Base-by-base conservation (phyloP, 2,329 filamentous ascomycete genomes). In the Curvularia hawaiiensis region DNA sequence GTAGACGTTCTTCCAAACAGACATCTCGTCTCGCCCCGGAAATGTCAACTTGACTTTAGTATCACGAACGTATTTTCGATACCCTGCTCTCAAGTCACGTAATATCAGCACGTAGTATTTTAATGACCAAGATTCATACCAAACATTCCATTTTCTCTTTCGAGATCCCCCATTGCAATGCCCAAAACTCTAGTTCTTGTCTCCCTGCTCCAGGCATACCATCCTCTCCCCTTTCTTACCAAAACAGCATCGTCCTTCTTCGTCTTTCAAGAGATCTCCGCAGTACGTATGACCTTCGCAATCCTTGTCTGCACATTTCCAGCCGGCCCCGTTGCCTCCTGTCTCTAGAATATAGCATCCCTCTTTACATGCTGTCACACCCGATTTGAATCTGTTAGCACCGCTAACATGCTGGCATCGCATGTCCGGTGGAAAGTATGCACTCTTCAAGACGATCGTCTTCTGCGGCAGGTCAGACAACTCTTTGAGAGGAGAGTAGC, bases 331-430 rank as follows among this genome's bases (percentile, higher is more conserved):
- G 3, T 58, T 40, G 0, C 65, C 69, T 5, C 69, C 65, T 41
- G 68, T 68, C 53, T 74, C 70, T 14, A 68, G 48, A 10, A 73
- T 56, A 60, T 73, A 73, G 44, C 71, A 74, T 0, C 65, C 64
- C 14, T 59, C 14, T 2, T 59, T 28, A 44, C 70, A 74, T 4
- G 16, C 30, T 4, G 26, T 49, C 10, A 20, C 33, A 2, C 16
- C 33, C 4, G 20, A 3, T 9, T 22, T 33, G 12, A 22, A 24
- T 14, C 47, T 33, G 24, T 49, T 57, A 3, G 8, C 24, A 11
- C 40, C 45, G 2, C 56, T 41, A 4, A 69, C 46, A 54, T 74
- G 70, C n/a, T 47, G 14, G 45, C 71, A 73, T 3, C 69, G 62
- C 57, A 69, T 28, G 2, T 65, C 60, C 3, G 31, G 30, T 0